Percentiles rank a stretch among this genome's conserved stretches.
Conservation (phyloP, 2,329 filamentous ascomycete species). For the Penicillium sp. region DNA sequence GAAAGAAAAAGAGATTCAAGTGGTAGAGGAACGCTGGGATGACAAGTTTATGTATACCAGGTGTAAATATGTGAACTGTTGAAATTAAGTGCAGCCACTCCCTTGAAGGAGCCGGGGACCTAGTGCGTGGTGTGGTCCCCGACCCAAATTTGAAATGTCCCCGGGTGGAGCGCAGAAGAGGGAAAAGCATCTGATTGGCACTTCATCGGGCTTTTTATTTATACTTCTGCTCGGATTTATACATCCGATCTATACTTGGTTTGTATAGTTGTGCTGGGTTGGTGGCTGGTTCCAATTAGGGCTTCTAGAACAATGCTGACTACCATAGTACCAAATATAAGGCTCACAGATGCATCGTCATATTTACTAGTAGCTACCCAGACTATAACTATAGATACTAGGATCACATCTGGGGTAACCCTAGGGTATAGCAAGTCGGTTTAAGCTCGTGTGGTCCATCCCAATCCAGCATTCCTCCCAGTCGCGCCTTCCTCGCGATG, state of each 20-base stretch:
- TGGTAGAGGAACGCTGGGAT: too few species aligned
- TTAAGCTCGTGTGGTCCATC: too few species aligned
- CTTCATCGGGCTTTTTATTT: background rate
- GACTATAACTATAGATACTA: too few species aligned
- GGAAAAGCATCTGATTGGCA: background rate
- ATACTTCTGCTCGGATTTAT: background rate
- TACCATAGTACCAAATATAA: background rate
- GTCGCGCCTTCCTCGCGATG: slow-evolving; percentile 1
- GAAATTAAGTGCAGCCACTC: background rate
- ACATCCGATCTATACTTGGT: too few species aligned
- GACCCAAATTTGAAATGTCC: background rate
- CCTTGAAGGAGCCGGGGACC: background rate
- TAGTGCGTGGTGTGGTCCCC: background rate
- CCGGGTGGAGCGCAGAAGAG: background rate
- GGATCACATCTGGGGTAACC: too few species aligned
- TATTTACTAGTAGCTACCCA: too few species aligned
- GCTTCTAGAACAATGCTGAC: background rate
- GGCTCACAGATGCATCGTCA: background rate
- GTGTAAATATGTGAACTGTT: background rate
- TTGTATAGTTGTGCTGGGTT: too few species aligned
- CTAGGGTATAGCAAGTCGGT: too few species aligned
- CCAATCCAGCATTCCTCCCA: background rate
- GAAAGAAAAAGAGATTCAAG: background rate
- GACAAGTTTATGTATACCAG: too few species aligned
- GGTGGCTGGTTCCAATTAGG: too few species aligned